Conservation (phyloP, 106 monocot genomes). For the Xerophyta viscosa region DNA sequence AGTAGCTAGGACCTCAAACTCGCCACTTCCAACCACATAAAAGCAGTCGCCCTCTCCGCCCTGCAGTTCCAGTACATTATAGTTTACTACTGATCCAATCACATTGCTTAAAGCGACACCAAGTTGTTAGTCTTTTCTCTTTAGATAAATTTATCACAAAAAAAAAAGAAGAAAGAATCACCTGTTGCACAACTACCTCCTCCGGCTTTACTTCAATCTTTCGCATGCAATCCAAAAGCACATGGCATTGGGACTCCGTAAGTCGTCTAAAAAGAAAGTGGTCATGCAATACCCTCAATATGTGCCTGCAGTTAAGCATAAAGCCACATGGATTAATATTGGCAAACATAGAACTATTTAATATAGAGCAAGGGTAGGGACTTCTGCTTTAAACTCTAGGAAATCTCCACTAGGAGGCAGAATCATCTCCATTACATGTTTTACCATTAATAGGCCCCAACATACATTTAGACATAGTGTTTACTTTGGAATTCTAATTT, state of each 20-base stretch:
- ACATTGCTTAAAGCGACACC: too few relatives aligned
- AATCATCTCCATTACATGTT: too few relatives aligned
- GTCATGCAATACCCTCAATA: conserved; percentile 69
- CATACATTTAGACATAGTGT: too few relatives aligned
- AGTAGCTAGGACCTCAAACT: conserved; percentile 93
- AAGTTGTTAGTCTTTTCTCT: too few relatives aligned
- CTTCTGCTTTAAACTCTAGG: too few relatives aligned
- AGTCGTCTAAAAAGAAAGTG: conserved; percentile 97
- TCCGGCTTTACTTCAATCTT: conserved; percentile 80
- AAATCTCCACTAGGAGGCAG: too few relatives aligned
- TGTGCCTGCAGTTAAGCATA: conserved; percentile 48
- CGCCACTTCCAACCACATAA: conserved; percentile 92
- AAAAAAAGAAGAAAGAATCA: conserved; percentile 10
- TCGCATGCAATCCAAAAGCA: conserved; percentile 93
- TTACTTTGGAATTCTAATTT: too few relatives aligned
- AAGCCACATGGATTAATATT: too few relatives aligned
- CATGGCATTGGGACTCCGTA: conserved; percentile 86
- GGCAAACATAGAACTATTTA: too few relatives aligned
- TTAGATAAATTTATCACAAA: not conserved
- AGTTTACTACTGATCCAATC: too few relatives aligned
- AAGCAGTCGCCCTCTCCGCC: conserved; percentile 97
- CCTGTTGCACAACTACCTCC: conserved; percentile 96
- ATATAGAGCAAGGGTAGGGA: too few relatives aligned
- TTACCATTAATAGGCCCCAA: too few relatives aligned
- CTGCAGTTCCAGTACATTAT: conserved; percentile 26